Evolutionary conservation across 176 grass and related monocot species (phyloP).

Genomic region (Rhynchospora breviuscula): DNA sequence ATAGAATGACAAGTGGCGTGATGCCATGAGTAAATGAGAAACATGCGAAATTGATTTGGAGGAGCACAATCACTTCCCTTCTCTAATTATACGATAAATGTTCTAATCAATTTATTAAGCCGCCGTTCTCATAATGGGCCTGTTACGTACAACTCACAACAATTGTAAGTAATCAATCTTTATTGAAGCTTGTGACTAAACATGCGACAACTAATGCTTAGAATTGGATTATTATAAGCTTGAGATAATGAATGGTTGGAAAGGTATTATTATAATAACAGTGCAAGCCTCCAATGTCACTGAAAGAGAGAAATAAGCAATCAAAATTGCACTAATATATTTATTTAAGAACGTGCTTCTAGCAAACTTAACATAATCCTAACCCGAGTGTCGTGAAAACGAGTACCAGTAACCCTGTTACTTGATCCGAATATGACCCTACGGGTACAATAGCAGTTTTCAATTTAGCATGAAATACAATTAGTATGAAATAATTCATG

Average conservation of each 20-base stretch:
- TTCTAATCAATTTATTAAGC: constrained; percentile 7
- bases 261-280: not conserved
- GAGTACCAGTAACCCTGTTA: not conserved
- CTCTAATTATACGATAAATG: not conserved
- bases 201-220: constrained; percentile 19
- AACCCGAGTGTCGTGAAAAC: not conserved
- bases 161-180: not conserved
- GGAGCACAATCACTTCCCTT: too few relatives aligned
- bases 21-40: too few relatives aligned
- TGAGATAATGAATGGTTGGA: constrained; percentile 22
- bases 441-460: not conserved
- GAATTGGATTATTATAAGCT: not conserved
- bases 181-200: not conserved
- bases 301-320: not conserved
- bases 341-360: constrained; percentile 5
- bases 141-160: constrained; percentile 22
- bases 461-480: not conserved
- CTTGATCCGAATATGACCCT: not conserved
- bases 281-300: not conserved
- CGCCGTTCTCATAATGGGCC: constrained; percentile 6
- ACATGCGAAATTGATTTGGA: too few relatives aligned
- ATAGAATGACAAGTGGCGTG: too few relatives aligned
- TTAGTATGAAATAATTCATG: not conserved
- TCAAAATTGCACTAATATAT: not conserved
- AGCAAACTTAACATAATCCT: not conserved